Base-by-base conservation (phyloP, 2,329 filamentous ascomycete genomes). In the Cladosporium sp. region DNA sequence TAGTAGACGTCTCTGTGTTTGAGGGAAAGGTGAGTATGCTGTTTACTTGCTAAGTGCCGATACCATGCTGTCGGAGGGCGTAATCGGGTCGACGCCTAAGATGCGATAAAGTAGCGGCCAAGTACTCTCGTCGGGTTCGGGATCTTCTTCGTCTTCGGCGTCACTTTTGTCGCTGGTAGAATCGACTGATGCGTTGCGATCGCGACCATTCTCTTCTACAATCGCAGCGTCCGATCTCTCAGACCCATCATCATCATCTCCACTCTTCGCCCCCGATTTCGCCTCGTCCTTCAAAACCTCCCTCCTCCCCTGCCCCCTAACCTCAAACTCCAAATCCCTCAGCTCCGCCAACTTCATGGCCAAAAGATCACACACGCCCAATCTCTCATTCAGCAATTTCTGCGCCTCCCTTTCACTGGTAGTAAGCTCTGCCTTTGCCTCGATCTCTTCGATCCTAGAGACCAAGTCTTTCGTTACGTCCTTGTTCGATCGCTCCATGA, bases 61-160 rank as follows among this genome's bases (percentile, higher is more conserved):
- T 17, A 56, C 50, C 7, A 61, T 54, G 13, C 52, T 38, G n/a
- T 48, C 30, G 1, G 54, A 37, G 18, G 53, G 50, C 3, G 58
- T 56, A 4, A 39, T 43, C 2, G 61, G 61, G 27, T 60, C 52
- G 24, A 63, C 47, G 32, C 58, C 56, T n/a, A 63, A 37, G 19
- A 63, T 60, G 7, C 54, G 56, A 48, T 62, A 63, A 20, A 60
- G 52, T 4, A 62, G 48, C 6, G 55, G 59, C 59, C 57, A 60
- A 9, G 27, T 12, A 2, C 22, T 44, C 22, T 40, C 36, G 37
- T 52, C 50, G 13, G 36, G 18, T 19, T 47, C 36, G 3, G 42
- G 20, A 13, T 47, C 19, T 11, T 45, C 40, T 15, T 42, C 37
- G 19, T 47, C 24, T 8, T 36, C 36, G 6, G 15, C 12, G 5